phyloP scores from a whole-genome alignment of 345 rosid species.

The Sonneratia caseolaris region DNA sequence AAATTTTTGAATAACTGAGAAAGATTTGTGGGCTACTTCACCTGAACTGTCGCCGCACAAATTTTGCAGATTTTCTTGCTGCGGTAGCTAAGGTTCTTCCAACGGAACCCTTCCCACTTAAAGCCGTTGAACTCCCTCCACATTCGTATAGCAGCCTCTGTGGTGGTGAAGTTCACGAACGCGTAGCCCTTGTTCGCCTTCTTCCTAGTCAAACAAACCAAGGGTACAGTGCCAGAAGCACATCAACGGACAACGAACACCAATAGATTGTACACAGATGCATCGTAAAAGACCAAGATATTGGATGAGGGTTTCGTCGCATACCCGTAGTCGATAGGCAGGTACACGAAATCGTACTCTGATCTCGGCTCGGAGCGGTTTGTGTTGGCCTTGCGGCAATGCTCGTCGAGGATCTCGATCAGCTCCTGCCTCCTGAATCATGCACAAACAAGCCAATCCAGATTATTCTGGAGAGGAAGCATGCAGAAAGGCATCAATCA shows the following conservation, averaged over 20 bases:
- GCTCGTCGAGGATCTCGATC: conserved; percentile 34
- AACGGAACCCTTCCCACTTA: conserved; percentile 29
- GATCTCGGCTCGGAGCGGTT: conserved; percentile 17
- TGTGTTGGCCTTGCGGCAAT: conserved; percentile 28
- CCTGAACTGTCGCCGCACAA: conserved; percentile 36
- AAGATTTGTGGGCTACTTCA: not conserved
- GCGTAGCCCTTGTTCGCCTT: conserved; percentile 40
- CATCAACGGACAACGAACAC: too few relatives aligned
- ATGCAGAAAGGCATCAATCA: not conserved
- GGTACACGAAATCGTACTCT: conserved; percentile 36
- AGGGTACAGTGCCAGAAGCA: not conserved
- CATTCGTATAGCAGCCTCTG: conserved; percentile 22
- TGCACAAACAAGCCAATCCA: not conserved
- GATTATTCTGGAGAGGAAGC: too few relatives aligned
- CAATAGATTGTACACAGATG: not conserved
- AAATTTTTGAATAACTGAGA: too few relatives aligned
- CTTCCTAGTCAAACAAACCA: conserved; percentile 5
- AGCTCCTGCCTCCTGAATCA: conserved; percentile 16
- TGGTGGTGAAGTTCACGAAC: conserved; percentile 39
- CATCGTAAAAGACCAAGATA: not conserved
- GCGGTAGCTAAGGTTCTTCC: conserved; percentile 6
- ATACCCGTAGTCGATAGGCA: conserved; percentile 40
- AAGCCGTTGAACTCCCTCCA: conserved; percentile 23
- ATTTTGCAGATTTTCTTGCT: conserved; percentile 32
- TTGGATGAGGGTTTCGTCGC: not conserved